Conservation (phyloP, 2,329 filamentous ascomycete genomes). For the Simplicillium aogashimaense region DNA sequence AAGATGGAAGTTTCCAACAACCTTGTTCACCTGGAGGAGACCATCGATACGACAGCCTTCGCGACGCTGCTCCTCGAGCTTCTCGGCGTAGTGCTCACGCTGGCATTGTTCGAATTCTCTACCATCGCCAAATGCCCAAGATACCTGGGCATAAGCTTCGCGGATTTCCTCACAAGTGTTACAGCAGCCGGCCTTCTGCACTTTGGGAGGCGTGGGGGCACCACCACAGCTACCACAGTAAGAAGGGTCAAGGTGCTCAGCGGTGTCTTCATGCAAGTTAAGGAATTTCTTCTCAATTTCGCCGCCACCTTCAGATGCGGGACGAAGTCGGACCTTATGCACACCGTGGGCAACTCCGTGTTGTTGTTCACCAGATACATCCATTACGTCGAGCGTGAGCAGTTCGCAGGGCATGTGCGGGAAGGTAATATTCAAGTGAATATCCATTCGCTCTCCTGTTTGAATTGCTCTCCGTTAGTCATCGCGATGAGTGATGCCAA, state of each 20-base stretch:
- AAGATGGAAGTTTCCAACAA: slow-evolving; percentile 97
- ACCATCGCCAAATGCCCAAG: slow-evolving; percentile 90
- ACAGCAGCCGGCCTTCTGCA: slow-evolving; percentile 79
- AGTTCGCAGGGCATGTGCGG: slow-evolving; percentile 90
- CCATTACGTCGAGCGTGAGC: slow-evolving; percentile 96
- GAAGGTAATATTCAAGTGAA: slow-evolving; percentile 95
- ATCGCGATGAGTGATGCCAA: neutral
- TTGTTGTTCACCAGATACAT: slow-evolving; percentile 94
- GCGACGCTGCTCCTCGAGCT: slow-evolving; percentile 73
- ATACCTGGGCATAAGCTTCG: slow-evolving; percentile 80
- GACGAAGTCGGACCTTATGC: slow-evolving; percentile 74
- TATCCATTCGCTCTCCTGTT: slow-evolving; percentile 93
- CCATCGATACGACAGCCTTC: slow-evolving; percentile 96
- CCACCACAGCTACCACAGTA: slow-evolving; percentile 96
- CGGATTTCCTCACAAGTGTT: slow-evolving; percentile 95
- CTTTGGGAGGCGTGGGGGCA: slow-evolving; percentile 61
- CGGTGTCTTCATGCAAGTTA: slow-evolving; percentile 54
- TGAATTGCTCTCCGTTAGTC: slow-evolving; percentile 11
- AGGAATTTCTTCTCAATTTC: slow-evolving; percentile 63
- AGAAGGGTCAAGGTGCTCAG: slow-evolving; percentile 72
- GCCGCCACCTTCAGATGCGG: slow-evolving; percentile 62
- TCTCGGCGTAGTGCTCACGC: slow-evolving; percentile 87
- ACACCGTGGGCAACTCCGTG: slow-evolving; percentile 89
- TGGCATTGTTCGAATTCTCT: slow-evolving; percentile 92
- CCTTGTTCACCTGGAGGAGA: slow-evolving; percentile 90